Evolutionary conservation across 495 filamentous ascomycete species (phyloP).

Genomic region (Sabuloglossum arenarium): DNA sequence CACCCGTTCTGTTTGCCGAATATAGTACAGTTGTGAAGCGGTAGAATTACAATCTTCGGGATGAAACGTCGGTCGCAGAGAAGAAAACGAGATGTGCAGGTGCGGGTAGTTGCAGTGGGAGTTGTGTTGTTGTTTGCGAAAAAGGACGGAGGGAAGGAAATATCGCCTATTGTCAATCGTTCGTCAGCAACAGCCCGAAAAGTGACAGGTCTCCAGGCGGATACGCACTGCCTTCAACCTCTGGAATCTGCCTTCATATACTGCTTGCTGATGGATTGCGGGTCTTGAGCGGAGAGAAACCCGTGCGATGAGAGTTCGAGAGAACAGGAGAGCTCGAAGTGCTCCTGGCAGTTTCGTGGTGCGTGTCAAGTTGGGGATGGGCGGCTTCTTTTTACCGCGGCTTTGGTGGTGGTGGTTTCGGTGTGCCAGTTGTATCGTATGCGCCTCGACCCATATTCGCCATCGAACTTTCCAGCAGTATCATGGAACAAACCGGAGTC

Average conservation of each 20-base stretch:
- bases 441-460: constrained; percentile 38
- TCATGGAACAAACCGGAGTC: constrained; percentile 19
- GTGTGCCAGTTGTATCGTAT: constrained; percentile 37
- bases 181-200: neutral
- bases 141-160: neutral
- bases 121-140: neutral
- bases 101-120: neutral
- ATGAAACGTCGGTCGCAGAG: neutral
- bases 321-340: neutral
- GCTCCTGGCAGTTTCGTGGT: neutral
- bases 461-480: constrained; percentile 24
- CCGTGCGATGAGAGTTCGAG: neutral
- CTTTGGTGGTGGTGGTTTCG: constrained; percentile 31
- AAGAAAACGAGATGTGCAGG: neutral
- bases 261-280: neutral
- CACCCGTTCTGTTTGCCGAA: neutral
- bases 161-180: neutral
- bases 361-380: constrained; percentile 3
- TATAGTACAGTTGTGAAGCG: constrained; percentile 1
- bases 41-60: neutral
- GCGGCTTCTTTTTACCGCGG: constrained; percentile 16
- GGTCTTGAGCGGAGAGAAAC: neutral
- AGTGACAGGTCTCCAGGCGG: neutral
- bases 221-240: neutral
- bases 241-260: neutral